Conservation (phyloP, 2,329 filamentous ascomycete genomes). For the Curvularia lunata region DNA sequence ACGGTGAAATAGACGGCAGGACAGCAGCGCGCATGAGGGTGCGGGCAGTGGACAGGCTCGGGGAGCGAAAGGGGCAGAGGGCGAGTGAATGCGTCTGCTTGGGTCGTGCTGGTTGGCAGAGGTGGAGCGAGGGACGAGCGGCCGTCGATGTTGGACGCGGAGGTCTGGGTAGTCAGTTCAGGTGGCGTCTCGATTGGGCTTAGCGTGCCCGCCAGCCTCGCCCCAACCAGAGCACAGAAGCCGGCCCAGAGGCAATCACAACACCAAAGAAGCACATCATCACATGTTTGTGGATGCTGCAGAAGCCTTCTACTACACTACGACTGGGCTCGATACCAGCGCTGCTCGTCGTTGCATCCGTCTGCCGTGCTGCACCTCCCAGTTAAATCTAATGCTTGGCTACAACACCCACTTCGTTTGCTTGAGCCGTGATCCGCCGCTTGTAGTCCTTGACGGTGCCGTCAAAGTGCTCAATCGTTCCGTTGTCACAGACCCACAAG, state of each 20-base stretch:
- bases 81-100: slow-evolving; percentile 18
- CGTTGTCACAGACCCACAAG: slow-evolving; percentile 95
- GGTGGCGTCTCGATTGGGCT: slow-evolving; percentile 19
- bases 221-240: not conserved
- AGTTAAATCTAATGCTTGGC: slow-evolving; percentile 55
- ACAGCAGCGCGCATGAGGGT: slow-evolving; percentile 35
- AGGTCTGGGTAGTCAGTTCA: slow-evolving; percentile 21
- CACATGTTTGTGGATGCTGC: not conserved
- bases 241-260: slow-evolving; percentile 7
- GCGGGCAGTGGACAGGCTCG: slow-evolving; percentile 11
- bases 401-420: slow-evolving; percentile 85
- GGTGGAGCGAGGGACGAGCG: slow-evolving; percentile 23
- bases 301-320: not conserved
- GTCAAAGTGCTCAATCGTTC: slow-evolving; percentile 93
- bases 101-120: slow-evolving; percentile 15
- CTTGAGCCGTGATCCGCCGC: slow-evolving; percentile 91
- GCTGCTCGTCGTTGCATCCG: not conserved
- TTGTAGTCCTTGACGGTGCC: slow-evolving; percentile 97
- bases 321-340: not conserved
- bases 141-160: slow-evolving; percentile 22
- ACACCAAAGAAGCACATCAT: slow-evolving; percentile 5
- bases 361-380: not conserved
- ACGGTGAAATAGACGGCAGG: slow-evolving; percentile 26
- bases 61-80: slow-evolving; percentile 15
- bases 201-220: slow-evolving; percentile 30